A percentile compares a stretch with the other conserved stretches of the same genome.
Conservation (phyloP, 2,329 filamentous ascomycete genomes). For the Lecanicillium sp. region DNA sequence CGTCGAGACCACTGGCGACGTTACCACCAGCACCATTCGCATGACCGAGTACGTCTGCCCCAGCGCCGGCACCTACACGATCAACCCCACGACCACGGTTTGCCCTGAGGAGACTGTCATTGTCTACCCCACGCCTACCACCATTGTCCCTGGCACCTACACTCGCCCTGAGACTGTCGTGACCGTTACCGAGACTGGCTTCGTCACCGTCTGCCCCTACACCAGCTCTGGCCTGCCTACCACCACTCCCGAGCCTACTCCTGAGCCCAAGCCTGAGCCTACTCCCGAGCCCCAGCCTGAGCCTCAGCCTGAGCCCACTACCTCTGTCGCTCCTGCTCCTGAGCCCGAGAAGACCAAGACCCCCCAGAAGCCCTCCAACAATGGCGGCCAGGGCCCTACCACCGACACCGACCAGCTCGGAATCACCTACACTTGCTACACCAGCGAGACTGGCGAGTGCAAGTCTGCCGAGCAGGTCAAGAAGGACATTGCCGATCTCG, state of each 20-base stretch:
- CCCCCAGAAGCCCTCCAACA: conserved; percentile 15
- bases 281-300: conserved; percentile 15
- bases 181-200: conserved; percentile 60
- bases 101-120: conserved; percentile 46
- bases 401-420: conserved; percentile 51
- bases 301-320: conserved; percentile 12
- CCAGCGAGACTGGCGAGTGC: conserved; percentile 46
- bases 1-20: conserved; percentile 46
- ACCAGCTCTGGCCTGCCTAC: conserved; percentile 32
- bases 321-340: conserved; percentile 13
- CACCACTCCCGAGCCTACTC: conserved; percentile 17
- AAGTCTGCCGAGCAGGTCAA: conserved; percentile 52
- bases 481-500: conserved; percentile 53
- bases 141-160: conserved; percentile 63
- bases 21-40: conserved; percentile 58
- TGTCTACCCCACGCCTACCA: conserved; percentile 57
- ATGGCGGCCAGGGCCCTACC: conserved; percentile 15
- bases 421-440: conserved; percentile 76
- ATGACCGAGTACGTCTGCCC: conserved; percentile 69
- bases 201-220: conserved; percentile 65
- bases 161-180: conserved; percentile 57
- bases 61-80: conserved; percentile 65
- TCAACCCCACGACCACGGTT: conserved; percentile 58
- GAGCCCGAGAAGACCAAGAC: conserved; percentile 8
- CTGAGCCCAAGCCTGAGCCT: conserved; percentile 20